Conservation (phyloP, 2,329 filamentous ascomycete genomes). For the Pseudocercospora musae region DNA sequence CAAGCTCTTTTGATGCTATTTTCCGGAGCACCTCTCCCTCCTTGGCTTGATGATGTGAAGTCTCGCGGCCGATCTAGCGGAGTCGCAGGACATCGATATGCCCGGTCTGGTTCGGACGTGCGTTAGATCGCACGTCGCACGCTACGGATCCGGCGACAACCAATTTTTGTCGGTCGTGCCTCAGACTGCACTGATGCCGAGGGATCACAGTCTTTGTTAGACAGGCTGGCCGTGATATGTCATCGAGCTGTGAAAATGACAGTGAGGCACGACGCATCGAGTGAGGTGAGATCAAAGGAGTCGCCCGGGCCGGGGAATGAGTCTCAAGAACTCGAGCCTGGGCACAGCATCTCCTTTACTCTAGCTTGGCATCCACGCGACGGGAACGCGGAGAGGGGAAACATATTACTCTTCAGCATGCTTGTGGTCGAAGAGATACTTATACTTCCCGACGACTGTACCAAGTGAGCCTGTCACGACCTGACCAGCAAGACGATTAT, state of each 20-base stretch:
- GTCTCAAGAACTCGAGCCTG: too few relatives aligned
- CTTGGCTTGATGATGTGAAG: neutral
- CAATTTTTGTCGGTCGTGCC: neutral
- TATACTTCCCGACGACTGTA: neutral
- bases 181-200: neutral
- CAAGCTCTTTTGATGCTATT: neutral
- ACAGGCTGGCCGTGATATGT: neutral
- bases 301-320: too few relatives aligned
- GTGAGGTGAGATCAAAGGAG: neutral
- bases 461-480: neutral
- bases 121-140: neutral
- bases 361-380: neutral
- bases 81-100: neutral
- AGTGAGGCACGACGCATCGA: neutral
- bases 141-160: neutral
- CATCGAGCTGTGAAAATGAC: neutral
- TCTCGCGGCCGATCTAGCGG: neutral
- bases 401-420: neutral
- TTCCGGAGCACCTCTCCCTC: neutral
- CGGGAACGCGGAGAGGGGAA: too few relatives aligned
- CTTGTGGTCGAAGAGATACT: neutral
- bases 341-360: neutral
- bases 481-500: neutral
- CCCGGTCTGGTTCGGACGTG: neutral
- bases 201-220: neutral